phyloP scores from a whole-genome alignment of 768 basidiomycete species.

The Lactarius hatsudake region DNA sequence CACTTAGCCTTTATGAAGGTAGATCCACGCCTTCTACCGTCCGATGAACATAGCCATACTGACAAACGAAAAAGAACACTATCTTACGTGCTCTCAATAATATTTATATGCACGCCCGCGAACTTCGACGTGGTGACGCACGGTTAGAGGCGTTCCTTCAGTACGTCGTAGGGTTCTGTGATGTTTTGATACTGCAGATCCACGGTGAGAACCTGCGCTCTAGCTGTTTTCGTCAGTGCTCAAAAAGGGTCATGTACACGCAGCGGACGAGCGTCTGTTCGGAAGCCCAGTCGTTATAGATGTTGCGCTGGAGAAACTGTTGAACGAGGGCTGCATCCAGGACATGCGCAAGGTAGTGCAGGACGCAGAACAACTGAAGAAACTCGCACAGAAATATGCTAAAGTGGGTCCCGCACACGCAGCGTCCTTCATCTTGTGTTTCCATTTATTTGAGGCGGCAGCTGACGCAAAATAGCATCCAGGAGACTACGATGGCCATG shows the following conservation, averaged over 20 bases:
- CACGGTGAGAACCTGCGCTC: constrained; percentile 3
- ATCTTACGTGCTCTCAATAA: constrained; percentile 25
- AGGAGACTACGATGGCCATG: not conserved
- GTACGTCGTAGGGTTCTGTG: constrained; percentile 19
- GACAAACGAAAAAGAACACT: constrained; percentile 17
- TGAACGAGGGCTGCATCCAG: constrained; percentile 12
- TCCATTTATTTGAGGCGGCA: not conserved
- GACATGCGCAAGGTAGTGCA: constrained; percentile 18
- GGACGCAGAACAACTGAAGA: not conserved
- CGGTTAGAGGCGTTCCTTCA: constrained; percentile 16
- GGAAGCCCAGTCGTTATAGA: not conserved
- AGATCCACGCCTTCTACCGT: not conserved
- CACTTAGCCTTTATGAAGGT: constrained; percentile 26
- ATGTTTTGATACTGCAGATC: constrained; percentile 13
- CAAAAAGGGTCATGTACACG: not conserved
- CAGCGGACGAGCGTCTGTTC: constrained; percentile 19
- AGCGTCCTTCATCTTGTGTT: not conserved
- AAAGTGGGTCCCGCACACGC: constrained; percentile 5
- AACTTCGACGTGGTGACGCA: constrained; percentile 6
- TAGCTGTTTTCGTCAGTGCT: not conserved
- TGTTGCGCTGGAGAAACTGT: constrained; percentile 1
- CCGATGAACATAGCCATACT: not conserved
- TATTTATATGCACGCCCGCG: constrained; percentile 11
- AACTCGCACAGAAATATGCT: constrained; percentile 13
- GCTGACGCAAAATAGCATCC: constrained; percentile 5